Base-by-base conservation (phyloP, 2,329 filamentous ascomycete genomes). In the Hawksworthiomyces lignivorus region DNA sequence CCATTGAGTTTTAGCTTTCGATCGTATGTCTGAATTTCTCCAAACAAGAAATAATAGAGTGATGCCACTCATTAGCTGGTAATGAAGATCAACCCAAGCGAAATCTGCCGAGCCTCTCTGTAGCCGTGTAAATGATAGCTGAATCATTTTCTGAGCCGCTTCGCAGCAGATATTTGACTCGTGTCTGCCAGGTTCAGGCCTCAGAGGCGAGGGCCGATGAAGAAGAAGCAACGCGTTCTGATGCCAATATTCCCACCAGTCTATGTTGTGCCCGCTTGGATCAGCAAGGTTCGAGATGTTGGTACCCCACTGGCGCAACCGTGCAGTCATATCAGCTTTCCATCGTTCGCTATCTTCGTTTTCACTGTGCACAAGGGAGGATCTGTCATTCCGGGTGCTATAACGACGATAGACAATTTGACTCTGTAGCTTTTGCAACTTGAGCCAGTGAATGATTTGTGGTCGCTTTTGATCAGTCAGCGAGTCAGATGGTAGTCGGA, bases 11-110 rank as follows among this genome's bases (percentile, higher is more conserved):
- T 42, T 38, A n/a, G 39, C 46, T 8, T 34, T 31, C 18, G 31
- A 21, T 7, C 43, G 39, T 17, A 37, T 39, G 3, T 41, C 39
- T 9, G 27, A 21, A 20, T 39, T 41, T 22, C 39, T 48, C 37
- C 46, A 48, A 0, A 52, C 49, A 18, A 54, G 27, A 22, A 54
- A 54, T 1, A 54, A 37, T 22, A 54, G 32, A 3, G 50, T 54
- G 28, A 54, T 51, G 14, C 52, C 52, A 38, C 50, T 49, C 48
- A 54, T 50, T 7, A 52, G 41, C 24, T 54, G 52, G 40, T 51
- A 49, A 39, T 54, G 52, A 3, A 54, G 41, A 19, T 52, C 50
- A 7, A 52, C 45, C 52, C 50, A 54, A 2, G 49, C 48, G 22
- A 52, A 50, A 20, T 52, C 50, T 7, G 46, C 43, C 4, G 47